phyloP scores from a whole-genome alignment of 1,284 basidiomycete species.

The Mrakiaceae sp. region DNA sequence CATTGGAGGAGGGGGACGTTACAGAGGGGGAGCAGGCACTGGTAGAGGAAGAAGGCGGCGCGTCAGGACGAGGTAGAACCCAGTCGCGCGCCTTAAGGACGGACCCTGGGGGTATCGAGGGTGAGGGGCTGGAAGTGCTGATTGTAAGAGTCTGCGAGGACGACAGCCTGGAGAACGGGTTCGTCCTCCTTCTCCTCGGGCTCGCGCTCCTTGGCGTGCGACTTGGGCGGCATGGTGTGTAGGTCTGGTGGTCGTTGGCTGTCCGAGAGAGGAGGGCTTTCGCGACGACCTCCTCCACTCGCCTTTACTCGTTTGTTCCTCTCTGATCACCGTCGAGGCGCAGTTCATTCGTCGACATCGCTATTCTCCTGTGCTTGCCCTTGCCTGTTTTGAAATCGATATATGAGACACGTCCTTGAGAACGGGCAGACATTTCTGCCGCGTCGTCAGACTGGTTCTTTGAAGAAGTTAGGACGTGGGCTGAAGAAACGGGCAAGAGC shows the following conservation, averaged over 20 bases:
- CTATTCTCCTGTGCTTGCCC: too few relatives aligned
- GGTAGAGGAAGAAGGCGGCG: conserved; percentile 2
- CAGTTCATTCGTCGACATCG: too few relatives aligned
- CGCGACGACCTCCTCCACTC: too few relatives aligned
- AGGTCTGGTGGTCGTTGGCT: background rate
- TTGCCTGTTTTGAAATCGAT: too few relatives aligned
- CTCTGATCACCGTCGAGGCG: too few relatives aligned
- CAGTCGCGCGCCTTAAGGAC: conserved; percentile 22
- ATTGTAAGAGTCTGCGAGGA: conserved; percentile 92
- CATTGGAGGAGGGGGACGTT: conserved; percentile 87
- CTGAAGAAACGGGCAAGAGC: too few relatives aligned
- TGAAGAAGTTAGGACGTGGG: too few relatives aligned
- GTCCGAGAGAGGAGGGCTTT: too few relatives aligned
- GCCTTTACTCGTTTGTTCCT: too few relatives aligned
- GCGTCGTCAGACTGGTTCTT: too few relatives aligned
- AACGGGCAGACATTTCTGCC: too few relatives aligned
- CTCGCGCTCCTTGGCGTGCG: background rate
- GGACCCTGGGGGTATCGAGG: conserved; percentile 63
- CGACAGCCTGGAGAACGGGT: conserved; percentile 68
- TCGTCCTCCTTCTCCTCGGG: conserved; percentile 49
- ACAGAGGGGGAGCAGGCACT: conserved; percentile 89
- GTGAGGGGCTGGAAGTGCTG: conserved; percentile 83
- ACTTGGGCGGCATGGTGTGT: conserved; percentile 15
- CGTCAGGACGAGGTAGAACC: conserved; percentile 2
- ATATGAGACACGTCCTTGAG: too few relatives aligned